Base-by-base conservation (phyloP, 202 grass and related monocot genomes). In the Digitaria exilis region DNA sequence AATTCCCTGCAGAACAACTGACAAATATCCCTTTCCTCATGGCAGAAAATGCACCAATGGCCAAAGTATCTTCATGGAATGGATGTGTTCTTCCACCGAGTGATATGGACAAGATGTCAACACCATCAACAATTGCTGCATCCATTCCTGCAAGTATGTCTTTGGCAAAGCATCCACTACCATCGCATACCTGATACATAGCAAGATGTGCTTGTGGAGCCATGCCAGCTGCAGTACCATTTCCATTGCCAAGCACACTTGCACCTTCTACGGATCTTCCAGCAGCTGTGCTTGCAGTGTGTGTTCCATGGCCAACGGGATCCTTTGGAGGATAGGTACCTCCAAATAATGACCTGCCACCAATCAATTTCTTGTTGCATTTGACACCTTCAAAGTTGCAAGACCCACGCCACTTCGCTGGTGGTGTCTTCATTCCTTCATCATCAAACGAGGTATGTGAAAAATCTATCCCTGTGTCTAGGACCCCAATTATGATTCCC, bases 61-160 rank as follows among this genome's bases (percentile, higher is more conserved):
- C 69, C 21, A 87, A 17, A 39, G 28, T 11, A 17, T 88, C 86
- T 6, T 63, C 39, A 61, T 88, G 34, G 42, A 88, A 88, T 50
- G 72, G 64, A 9, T 6, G 0, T 50, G 71, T 16, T 2, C 0
- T 29, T 7, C 62, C 80, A 59, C 72, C 72, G 15, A 88, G 43
- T 14, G 86, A 88, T 30, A 88, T 70, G 12, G 86, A 88, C 48
- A 88, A 50, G 12, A 88, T 45, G 35, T 88, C 86, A 49, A 88
- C 86, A 61, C 86, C 80, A 54, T 88, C 86, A 14, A 28, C 21
- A 14, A 88, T 72, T 19, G 86, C 86, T 5, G 57, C 32, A 50
- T 88, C 73, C 3, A 83, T 24, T 61, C 71, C 86, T 13, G 80
- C 79, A 19, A 83, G 41, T 1, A 78, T 26, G 26, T 82, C n/a